Conservation (phyloP, 345 rosid genomes). For the Boechera retrofracta region DNA sequence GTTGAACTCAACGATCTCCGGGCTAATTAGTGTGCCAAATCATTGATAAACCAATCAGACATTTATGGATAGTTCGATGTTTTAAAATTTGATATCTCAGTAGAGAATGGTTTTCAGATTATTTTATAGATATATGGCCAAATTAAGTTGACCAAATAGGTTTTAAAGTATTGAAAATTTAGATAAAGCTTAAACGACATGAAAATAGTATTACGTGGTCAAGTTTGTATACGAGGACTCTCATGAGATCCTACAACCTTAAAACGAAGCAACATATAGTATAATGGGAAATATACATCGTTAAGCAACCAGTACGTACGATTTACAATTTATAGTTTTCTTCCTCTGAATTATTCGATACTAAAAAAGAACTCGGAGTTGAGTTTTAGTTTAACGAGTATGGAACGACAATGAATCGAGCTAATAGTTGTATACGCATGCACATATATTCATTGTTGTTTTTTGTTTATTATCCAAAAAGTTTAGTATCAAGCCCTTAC, state of each 20-base stretch:
- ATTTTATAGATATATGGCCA: background rate
- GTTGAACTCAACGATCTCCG: background rate
- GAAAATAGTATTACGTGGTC: background rate
- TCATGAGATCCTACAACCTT: background rate
- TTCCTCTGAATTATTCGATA: background rate
- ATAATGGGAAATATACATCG: background rate
- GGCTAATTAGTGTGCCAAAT: background rate
- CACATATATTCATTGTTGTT: background rate
- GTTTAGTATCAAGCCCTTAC: no score
- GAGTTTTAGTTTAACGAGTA: background rate
- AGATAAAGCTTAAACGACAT: background rate
- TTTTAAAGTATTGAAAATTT: background rate
- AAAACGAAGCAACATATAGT: slow-evolving; percentile 14
- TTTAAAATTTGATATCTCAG: background rate
- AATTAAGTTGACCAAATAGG: slow-evolving; percentile 8
- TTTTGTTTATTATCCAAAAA: no score
- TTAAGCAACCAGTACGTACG: slow-evolving; percentile 2
- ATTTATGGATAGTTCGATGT: background rate
- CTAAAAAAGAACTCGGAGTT: background rate
- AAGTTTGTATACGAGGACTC: background rate
- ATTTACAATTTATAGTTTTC: background rate
- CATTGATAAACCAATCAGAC: background rate
- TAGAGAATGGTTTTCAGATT: background rate
- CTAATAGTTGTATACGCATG: background rate
- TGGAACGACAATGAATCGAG: background rate